Evolutionary conservation across 1,284 basidiomycete genomes (phyloP), one percentile per base, ranked within the genome.

Genomic region (Exsudoporus floridanus): DNA sequence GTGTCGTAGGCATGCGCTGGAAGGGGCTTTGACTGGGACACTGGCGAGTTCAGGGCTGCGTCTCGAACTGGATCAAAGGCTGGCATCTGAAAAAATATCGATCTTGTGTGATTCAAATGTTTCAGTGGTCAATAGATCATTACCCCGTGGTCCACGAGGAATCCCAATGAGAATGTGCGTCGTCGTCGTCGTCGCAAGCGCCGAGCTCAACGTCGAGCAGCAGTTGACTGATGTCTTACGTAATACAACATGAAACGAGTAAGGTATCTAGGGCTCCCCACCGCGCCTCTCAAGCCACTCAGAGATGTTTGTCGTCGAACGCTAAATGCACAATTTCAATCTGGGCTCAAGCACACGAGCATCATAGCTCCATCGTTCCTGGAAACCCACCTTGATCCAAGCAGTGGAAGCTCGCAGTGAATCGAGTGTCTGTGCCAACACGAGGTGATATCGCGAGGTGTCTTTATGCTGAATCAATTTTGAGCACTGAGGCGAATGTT

Each of bases 41-140:
- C 60, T 18, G 81, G 82, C 35, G 86, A 87, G 72, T 87, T 87
- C 62, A 84, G 78, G 64, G 87, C 86, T 57, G 87, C 87, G 78
- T 90, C 87, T 66, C 87, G 81, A 55, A 90, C 88, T 65, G 88
- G 88, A 78, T 90, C 88, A 77, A 89, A 90, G 55, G 83, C 83
- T 64, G 86, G 86, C 87, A 89, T 87, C 59, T 60, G 51, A 40
- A 23, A 31, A 37, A 3, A 42, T 42, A 36, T 35, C 25, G 45
- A 48, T 44, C 18, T 28, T 43, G 45, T 47, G 45, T 30, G 37
- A 16, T 27, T 42, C 23, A 40, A 21, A 38, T 46, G 49, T 45
- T 46, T 13, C 23, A 45, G 44, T 42, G 38, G 34, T 62, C 59
- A 62, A 40, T 39, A 45, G 41, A 46, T 36, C 51, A 66, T 60